Percentiles rank a stretch among this genome's conserved stretches.
These are phyloP conservation scores for Capsicum pubescens DNA, from an alignment of 257 asterid genomes.

Conservation along the genomic window DNA sequence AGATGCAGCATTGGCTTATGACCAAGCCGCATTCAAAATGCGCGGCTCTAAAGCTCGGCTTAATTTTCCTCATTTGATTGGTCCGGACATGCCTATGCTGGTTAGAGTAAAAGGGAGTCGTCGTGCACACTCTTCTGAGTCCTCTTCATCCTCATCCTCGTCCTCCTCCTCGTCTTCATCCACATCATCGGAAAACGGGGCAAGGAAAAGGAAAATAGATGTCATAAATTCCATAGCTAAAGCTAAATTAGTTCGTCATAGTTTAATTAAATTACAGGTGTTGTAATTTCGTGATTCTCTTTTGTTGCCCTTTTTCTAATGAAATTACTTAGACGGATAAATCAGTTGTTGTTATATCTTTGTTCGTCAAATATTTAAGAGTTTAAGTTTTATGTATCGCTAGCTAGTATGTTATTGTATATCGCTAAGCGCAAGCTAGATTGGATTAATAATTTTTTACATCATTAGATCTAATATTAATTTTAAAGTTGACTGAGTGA, in stretches of 20 bases:
- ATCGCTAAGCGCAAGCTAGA: too few relatives aligned
- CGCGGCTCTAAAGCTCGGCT: slow-evolving; percentile 42
- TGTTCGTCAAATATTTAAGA: neutral
- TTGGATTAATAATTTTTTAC: too few relatives aligned
- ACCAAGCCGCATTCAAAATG: slow-evolving; percentile 43
- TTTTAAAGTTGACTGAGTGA: too few relatives aligned
- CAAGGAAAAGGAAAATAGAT: slow-evolving; percentile 20
- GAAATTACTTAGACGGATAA: slow-evolving; percentile 1
- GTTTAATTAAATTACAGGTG: neutral
- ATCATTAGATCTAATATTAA: too few relatives aligned
- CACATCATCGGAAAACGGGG: neutral
- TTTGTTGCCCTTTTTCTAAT: neutral
- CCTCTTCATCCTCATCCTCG: neutral
- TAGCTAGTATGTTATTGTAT: neutral
- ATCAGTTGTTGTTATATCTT: neutral
- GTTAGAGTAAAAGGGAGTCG: slow-evolving; percentile 32
- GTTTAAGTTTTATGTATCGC: neutral
- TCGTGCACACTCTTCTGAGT: neutral
- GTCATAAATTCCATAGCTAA: slow-evolving; percentile 17
- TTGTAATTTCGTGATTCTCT: neutral
- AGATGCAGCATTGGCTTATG: slow-evolving; percentile 53
- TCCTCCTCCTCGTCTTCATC: neutral
- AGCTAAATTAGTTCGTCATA: neutral
- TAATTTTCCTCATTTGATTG: slow-evolving; percentile 45
- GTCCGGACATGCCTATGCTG: slow-evolving; percentile 5